Conservation (phyloP, 345 rosid species). For the Durio zibethinus region DNA sequence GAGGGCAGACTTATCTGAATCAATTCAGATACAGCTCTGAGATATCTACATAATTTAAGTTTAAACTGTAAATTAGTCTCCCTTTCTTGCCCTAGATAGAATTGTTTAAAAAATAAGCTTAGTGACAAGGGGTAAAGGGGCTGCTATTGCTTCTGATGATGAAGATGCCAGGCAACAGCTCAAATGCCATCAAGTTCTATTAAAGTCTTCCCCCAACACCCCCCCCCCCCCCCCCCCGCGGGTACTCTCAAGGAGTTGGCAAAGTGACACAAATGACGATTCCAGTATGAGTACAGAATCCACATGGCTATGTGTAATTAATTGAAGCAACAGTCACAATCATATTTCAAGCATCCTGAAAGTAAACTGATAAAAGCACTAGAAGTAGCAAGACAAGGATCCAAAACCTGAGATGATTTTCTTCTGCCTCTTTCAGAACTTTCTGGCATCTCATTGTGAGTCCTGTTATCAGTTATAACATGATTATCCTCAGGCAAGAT, state of each 20-base stretch:
- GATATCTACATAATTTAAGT: neutral
- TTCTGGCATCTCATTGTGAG: constrained; percentile 34
- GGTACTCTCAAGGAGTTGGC: neutral
- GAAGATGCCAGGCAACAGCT: neutral
- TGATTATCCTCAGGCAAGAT: constrained; percentile 29
- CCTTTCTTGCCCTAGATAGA: constrained; percentile 3
- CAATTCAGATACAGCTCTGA: neutral
- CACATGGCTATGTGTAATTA: neutral
- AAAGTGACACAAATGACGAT: neutral
- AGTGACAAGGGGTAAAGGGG: neutral
- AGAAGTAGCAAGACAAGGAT: constrained; percentile 6
- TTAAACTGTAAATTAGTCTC: neutral
- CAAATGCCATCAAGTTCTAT: neutral
- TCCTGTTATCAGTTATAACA: constrained; percentile 25
- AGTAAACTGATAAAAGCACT: neutral
- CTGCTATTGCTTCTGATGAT: neutral
- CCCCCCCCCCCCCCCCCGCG: too few species aligned
- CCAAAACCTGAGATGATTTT: constrained; percentile 64
- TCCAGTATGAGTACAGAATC: neutral
- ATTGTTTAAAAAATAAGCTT: neutral
- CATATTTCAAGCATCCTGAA: neutral
- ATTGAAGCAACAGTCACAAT: neutral
- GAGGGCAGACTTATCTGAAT: neutral
- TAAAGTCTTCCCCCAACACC: neutral
- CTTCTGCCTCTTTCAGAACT: constrained; percentile 46